phyloP scores from a whole-genome alignment of 176 grass and related monocot genomes.

The Triticum turgidum region DNA sequence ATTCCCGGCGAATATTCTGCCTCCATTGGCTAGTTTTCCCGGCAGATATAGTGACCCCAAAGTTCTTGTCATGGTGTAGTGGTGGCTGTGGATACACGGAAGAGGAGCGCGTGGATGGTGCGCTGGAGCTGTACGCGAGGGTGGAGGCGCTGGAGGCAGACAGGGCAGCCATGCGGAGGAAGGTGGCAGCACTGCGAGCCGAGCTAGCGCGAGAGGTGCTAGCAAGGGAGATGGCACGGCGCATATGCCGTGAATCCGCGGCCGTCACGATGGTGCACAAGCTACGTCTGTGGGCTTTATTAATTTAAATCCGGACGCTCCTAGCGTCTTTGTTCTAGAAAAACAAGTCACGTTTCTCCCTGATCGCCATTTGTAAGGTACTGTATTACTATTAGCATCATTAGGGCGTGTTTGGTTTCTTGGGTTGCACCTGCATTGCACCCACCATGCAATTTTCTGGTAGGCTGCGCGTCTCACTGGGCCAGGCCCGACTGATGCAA shows the following conservation, averaged over 20 bases:
- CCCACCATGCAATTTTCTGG: too few species aligned
- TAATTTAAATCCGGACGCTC: too few species aligned
- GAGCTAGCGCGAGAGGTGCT: constrained; percentile 42
- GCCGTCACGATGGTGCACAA: neutral
- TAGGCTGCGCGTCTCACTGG: too few species aligned
- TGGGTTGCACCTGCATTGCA: too few species aligned
- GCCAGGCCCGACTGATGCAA: too few species aligned
- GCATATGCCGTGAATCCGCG: constrained; percentile 26
- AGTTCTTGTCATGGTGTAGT: too few species aligned
- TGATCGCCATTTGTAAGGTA: constrained; percentile 53
- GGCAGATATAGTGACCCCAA: too few species aligned
- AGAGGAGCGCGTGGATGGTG: neutral
- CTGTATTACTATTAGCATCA: too few species aligned
- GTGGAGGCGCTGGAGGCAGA: constrained; percentile 42
- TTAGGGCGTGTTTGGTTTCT: too few species aligned
- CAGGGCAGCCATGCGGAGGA: constrained; percentile 22
- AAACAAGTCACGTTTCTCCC: constrained; percentile 21
- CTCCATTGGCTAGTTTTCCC: too few species aligned
- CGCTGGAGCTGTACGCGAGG: constrained; percentile 26
- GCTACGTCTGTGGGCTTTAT: neutral
- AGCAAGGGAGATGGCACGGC: constrained; percentile 34
- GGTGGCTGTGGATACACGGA: neutral
- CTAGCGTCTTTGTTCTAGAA: too few species aligned
- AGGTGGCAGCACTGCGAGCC: constrained; percentile 33
- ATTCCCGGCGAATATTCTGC: too few species aligned